Conservation (phyloP, 306 rosid species). For the Sophora flavescens region DNA sequence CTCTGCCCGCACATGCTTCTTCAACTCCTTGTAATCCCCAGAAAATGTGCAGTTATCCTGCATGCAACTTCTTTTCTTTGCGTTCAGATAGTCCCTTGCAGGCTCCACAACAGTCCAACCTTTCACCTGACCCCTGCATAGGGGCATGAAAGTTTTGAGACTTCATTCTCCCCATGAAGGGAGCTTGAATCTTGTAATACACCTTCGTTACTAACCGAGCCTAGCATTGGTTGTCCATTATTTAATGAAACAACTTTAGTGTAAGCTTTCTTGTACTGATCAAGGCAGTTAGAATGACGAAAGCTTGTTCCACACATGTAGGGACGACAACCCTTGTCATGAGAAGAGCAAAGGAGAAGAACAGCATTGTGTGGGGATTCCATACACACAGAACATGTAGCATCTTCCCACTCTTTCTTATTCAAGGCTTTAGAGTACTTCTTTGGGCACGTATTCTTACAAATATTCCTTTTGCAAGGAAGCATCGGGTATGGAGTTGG, state of each 20-base stretch:
- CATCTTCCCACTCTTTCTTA: slow-evolving; percentile 82
- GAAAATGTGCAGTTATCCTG: slow-evolving; percentile 84
- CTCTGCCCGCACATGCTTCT: slow-evolving; percentile 79
- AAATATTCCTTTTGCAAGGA: slow-evolving; percentile 56
- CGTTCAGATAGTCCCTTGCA: slow-evolving; percentile 85
- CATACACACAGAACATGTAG: slow-evolving; percentile 91
- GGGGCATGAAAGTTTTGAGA: slow-evolving; percentile 72
- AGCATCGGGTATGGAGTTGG: slow-evolving; percentile 71
- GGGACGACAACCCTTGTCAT: slow-evolving; percentile 76
- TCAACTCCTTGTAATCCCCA: slow-evolving; percentile 89
- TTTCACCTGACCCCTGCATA: slow-evolving; percentile 87
- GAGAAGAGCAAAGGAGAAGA: slow-evolving; percentile 80
- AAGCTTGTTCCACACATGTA: slow-evolving; percentile 77
- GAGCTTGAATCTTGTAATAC: slow-evolving; percentile 51
- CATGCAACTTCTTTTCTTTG: slow-evolving; percentile 88
- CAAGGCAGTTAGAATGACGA: slow-evolving; percentile 77
- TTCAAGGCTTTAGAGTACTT: slow-evolving; percentile 73
- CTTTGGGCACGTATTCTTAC: slow-evolving; percentile 69
- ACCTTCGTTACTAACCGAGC: slow-evolving; percentile 46
- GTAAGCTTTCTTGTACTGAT: slow-evolving; percentile 84
- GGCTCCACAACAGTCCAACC: slow-evolving; percentile 99
- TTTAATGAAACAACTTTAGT: slow-evolving; percentile 58
- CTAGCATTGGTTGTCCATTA: slow-evolving; percentile 50
- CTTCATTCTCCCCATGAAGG: slow-evolving; percentile 56
- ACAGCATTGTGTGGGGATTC: slow-evolving; percentile 81